phyloP scores from a whole-genome alignment of 2,329 filamentous ascomycete genomes.

The Xylaria sp. region DNA sequence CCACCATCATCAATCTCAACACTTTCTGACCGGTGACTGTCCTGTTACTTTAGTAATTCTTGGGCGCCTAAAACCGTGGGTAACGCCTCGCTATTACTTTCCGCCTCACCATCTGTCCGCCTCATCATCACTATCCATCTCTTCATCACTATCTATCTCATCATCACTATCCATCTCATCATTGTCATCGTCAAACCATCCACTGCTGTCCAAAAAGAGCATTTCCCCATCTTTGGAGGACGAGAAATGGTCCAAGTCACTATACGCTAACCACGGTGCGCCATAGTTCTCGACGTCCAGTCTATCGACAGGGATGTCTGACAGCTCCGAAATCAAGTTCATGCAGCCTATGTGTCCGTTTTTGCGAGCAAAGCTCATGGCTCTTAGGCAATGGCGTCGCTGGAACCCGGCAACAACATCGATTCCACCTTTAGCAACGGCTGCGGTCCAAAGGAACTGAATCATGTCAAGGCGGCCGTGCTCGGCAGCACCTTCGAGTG shows the following conservation, averaged over 20 bases:
- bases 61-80: too few relatives aligned
- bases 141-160: too few relatives aligned
- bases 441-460: not conserved
- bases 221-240: not conserved
- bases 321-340: not conserved
- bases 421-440: not conserved
- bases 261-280: conserved; percentile 2
- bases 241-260: not conserved
- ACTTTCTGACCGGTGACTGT: too few relatives aligned
- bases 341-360: not conserved
- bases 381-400: not conserved
- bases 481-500: not conserved
- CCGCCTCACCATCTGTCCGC: too few relatives aligned
- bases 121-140: too few relatives aligned
- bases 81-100: too few relatives aligned
- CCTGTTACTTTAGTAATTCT: too few relatives aligned
- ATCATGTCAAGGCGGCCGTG: conserved; percentile 1
- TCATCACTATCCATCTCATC: too few relatives aligned
- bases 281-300: not conserved
- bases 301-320: not conserved
- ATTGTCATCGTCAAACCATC: not conserved
- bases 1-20: too few relatives aligned
- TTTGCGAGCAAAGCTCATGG: not conserved
- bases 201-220: not conserved
- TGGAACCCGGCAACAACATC: not conserved